Conservation (phyloP, 225 moss, liverwort and hornwort genomes). For the Pleurozium schreberi region DNA sequence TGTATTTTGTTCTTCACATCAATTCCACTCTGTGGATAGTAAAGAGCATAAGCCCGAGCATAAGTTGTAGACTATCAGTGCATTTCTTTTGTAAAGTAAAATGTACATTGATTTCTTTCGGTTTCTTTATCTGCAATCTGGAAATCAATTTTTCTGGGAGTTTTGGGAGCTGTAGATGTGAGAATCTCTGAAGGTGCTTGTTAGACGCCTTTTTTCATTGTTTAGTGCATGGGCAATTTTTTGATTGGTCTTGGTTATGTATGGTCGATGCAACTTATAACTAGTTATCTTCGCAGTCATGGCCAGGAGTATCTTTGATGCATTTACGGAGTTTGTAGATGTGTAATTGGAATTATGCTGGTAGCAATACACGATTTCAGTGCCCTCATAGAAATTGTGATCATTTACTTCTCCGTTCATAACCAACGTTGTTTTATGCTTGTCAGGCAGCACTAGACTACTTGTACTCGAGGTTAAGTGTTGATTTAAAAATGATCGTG, state of each 20-base stretch:
- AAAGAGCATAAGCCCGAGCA: neutral
- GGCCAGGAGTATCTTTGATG: neutral
- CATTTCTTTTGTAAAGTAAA: neutral
- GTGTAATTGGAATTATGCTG: neutral
- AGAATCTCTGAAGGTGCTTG: conserved; percentile 1
- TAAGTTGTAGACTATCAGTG: neutral
- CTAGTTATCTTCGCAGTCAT: neutral
- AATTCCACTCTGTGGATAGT: neutral
- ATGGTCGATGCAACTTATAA: neutral
- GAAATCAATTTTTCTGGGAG: neutral
- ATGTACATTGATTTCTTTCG: neutral
- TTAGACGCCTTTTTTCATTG: neutral
- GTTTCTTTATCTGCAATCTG: neutral
- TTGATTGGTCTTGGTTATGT: neutral
- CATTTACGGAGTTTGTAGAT: neutral
- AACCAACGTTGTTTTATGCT: neutral
- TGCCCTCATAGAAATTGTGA: neutral
- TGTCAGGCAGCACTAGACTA: conserved; percentile 76
- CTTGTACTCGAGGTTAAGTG: conserved; percentile 39
- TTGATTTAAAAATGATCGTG: conserved; percentile 59
- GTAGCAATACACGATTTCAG: neutral
- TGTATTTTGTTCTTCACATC: neutral
- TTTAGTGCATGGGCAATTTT: neutral
- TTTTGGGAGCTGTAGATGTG: neutral
- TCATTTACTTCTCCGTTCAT: neutral